Conservation (phyloP, 1,284 basidiomycete genomes). For the Cutaneotrichosporon daszewskae region DNA sequence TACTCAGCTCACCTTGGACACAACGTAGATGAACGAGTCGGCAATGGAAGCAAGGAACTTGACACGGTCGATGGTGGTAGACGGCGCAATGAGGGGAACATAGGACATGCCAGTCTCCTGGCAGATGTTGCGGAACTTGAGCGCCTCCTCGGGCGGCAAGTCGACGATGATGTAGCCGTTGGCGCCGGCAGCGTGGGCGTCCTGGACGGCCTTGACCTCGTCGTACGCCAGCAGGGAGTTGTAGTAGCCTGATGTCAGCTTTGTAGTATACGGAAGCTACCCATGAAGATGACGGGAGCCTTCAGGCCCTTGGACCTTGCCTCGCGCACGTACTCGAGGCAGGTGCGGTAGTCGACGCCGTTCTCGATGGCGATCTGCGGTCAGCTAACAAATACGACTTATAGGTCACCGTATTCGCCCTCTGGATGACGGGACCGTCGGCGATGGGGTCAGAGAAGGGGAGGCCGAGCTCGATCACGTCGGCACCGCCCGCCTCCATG, state of each 20-base stretch:
- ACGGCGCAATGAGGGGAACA: constrained; percentile 91
- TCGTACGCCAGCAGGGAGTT: constrained; percentile 94
- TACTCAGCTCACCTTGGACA: too few species aligned
- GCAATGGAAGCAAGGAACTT: constrained; percentile 88
- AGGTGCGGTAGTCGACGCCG: constrained; percentile 66
- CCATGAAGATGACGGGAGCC: constrained; percentile 87
- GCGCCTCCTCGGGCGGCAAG: constrained; percentile 93
- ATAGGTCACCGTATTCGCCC: constrained; percentile 72
- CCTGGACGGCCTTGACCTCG: constrained; percentile 85
- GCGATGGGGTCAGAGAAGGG: constrained; percentile 97
- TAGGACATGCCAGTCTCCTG: constrained; percentile 80
- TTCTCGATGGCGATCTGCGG: constrained; percentile 73
- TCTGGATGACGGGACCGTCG: constrained; percentile 87
- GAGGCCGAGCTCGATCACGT: constrained; percentile 92
- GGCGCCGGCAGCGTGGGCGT: constrained; percentile 81
- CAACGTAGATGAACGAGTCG: constrained; percentile 96
- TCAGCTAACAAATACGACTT: neutral
- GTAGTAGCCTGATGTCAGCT: constrained; percentile 69
- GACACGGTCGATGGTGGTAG: constrained; percentile 79
- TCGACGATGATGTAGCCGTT: constrained; percentile 99
- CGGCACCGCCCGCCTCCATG: constrained; percentile 86
- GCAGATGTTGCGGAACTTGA: constrained; percentile 84
- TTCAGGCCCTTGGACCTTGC: constrained; percentile 77
- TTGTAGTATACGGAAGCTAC: constrained; percentile 50
- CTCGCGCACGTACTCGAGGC: constrained; percentile 69